phyloP scores from a whole-genome alignment of 2,329 filamentous ascomycete species.

The Talaromyces funiculosus region DNA sequence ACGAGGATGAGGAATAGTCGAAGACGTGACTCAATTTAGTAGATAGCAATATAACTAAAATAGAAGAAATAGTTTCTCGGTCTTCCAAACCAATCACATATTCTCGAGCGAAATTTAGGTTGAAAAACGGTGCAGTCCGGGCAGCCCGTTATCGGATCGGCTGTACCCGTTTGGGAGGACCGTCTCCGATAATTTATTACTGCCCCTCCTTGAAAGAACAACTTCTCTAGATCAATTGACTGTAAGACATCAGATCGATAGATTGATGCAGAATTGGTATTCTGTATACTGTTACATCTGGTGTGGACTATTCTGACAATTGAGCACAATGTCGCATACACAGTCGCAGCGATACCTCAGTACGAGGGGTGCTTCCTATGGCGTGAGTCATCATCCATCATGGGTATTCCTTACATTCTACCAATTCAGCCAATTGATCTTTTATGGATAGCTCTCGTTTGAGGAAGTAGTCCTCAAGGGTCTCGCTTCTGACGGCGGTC shows the following conservation, averaged over 20 bases:
- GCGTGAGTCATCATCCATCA: conserved; percentile 4
- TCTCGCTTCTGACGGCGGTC: conserved; percentile 76
- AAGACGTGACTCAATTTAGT: neutral
- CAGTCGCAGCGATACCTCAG: conserved; percentile 3
- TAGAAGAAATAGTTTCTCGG: neutral
- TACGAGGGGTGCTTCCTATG: neutral
- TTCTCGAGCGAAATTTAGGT: neutral
- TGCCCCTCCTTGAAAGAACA: neutral
- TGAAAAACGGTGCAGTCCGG: neutral
- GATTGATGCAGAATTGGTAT: neutral
- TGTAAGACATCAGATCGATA: neutral
- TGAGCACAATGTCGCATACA: neutral
- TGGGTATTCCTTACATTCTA: too few species aligned
- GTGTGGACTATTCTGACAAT: neutral
- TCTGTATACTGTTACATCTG: neutral
- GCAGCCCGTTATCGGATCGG: conserved; percentile 1
- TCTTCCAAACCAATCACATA: neutral
- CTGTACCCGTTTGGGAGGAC: neutral
- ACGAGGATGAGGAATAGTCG: conserved; percentile 8
- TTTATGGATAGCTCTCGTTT: conserved; percentile 58
- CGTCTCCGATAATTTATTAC: neutral
- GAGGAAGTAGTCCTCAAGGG: conserved; percentile 88
- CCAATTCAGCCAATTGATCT: neutral
- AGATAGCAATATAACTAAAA: neutral
- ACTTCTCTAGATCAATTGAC: neutral